phyloP scores from a whole-genome alignment of 2,329 filamentous ascomycete species.

The Pseudogymnoascus sp. region DNA sequence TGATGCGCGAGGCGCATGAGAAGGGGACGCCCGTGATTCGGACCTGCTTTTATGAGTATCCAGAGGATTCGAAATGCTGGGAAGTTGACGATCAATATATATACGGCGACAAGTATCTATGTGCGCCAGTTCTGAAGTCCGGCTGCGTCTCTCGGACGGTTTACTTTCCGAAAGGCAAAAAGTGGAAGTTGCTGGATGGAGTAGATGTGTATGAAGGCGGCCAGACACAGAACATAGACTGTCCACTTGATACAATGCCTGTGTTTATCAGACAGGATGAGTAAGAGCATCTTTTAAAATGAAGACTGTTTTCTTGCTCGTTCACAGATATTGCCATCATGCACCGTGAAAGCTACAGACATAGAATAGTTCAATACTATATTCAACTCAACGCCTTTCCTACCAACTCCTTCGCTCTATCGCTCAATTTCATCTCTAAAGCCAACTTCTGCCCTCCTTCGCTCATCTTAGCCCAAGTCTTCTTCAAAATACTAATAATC shows the following conservation, averaged over 20 bases:
- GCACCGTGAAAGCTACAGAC: neutral
- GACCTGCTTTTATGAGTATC: conserved; percentile 58
- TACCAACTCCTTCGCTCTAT: conserved; percentile 54
- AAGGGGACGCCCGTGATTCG: conserved; percentile 56
- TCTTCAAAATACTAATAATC: conserved; percentile 61
- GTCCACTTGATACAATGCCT: conserved; percentile 41
- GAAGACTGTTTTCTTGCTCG: no score
- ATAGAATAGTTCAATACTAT: neutral
- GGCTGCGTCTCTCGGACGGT: conserved; percentile 38
- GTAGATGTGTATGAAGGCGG: conserved; percentile 33
- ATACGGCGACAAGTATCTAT: conserved; percentile 53
- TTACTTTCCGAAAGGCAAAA: conserved; percentile 44
- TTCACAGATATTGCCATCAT: neutral
- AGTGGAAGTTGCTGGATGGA: conserved; percentile 37
- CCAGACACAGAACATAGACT: conserved; percentile 33
- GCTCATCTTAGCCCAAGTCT: conserved; percentile 74
- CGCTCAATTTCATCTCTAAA: conserved; percentile 57
- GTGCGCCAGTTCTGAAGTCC: conserved; percentile 47
- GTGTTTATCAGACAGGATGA: conserved; percentile 31
- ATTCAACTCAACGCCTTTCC: conserved; percentile 46
- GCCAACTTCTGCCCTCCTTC: conserved; percentile 55
- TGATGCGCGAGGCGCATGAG: conserved; percentile 55
- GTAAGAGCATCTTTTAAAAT: neutral
- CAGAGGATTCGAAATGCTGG: conserved; percentile 47
- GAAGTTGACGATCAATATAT: conserved; percentile 55